These are phyloP conservation scores for Fusarium kyushuense DNA, from an alignment of 2,329 filamentous ascomycete species.

Conservation along the genomic window DNA sequence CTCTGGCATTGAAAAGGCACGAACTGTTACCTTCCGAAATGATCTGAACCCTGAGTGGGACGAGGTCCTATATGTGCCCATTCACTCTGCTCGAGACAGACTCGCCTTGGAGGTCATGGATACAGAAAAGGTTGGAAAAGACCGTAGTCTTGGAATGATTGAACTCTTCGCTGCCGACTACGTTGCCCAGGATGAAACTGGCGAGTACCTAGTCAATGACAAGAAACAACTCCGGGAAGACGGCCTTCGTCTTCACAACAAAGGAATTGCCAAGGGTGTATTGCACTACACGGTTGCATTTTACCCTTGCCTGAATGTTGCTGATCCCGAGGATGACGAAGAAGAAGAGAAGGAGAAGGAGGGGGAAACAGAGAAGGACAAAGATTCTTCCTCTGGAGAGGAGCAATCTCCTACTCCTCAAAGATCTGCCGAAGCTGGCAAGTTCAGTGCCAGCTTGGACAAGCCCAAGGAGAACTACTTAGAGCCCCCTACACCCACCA, in stretches of 20 bases:
- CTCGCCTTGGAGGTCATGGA: constrained; percentile 96
- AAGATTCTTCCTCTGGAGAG: constrained; percentile 35
- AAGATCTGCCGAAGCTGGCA: constrained; percentile 55
- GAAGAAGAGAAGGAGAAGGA: constrained; percentile 60
- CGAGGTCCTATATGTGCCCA: constrained; percentile 92
- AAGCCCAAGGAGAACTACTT: constrained; percentile 43
- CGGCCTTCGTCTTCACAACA: constrained; percentile 79
- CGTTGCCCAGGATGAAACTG: constrained; percentile 79
- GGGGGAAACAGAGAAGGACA: constrained; percentile 38
- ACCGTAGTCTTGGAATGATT: constrained; percentile 85
- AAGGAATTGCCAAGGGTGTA: constrained; percentile 80
- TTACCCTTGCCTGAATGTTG: constrained; percentile 87
- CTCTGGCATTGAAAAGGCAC: constrained; percentile 89
- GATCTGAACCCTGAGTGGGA: constrained; percentile 96
- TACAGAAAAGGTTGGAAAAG: constrained; percentile 89
- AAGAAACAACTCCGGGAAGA: constrained; percentile 75
- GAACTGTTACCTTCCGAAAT: constrained; percentile 96
- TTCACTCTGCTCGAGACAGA: constrained; percentile 86
- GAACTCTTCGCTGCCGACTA: constrained; percentile 85
- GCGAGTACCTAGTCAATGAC: constrained; percentile 84
- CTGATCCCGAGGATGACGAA: constrained; percentile 89
- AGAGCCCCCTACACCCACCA: constrained; percentile 52
- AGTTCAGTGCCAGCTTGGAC: constrained; percentile 57
- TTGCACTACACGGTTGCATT: constrained; percentile 88
- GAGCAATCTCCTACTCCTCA: constrained; percentile 22